phyloP scores from a whole-genome alignment of 2,329 filamentous ascomycete genomes.

The Colletotrichum nymphaeae region DNA sequence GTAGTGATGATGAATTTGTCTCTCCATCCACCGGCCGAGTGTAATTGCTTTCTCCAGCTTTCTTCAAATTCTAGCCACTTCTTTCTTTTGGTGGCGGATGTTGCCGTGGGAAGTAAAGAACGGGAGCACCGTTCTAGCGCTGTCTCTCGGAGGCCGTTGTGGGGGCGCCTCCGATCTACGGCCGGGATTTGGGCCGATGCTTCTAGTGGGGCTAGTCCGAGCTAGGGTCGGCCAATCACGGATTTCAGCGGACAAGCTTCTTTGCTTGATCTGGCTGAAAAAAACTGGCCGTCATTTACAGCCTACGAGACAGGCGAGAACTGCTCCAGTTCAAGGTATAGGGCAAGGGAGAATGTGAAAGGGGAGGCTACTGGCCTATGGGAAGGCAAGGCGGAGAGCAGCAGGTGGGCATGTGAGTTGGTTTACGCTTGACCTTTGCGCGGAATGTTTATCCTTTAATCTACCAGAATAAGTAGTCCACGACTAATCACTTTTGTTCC shows the following conservation, averaged over 20 bases:
- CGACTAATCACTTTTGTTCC: too few relatives aligned
- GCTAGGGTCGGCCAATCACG: background rate
- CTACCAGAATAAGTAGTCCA: accelerated
- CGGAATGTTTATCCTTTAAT: too few relatives aligned
- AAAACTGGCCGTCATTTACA: too few relatives aligned
- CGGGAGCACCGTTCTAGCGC: background rate
- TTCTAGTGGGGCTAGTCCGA: background rate
- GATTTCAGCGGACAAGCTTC: too few relatives aligned
- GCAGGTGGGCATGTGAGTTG: too few relatives aligned
- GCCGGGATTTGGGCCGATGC: background rate
- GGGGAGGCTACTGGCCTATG: too few relatives aligned
- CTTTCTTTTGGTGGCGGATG: background rate
- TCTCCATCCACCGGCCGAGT: background rate
- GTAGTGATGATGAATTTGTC: background rate
- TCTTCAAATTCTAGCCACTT: background rate
- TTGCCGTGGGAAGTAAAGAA: background rate
- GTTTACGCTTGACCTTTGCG: too few relatives aligned
- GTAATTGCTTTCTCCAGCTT: background rate
- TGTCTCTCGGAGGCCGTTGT: background rate
- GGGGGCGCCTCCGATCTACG: background rate
- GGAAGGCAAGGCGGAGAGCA: too few relatives aligned
- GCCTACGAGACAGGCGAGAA: too few relatives aligned
- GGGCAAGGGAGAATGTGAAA: too few relatives aligned
- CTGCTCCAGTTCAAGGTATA: accelerated
- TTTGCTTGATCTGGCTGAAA: too few relatives aligned